phyloP scores from a whole-genome alignment of 2,329 filamentous ascomycete genomes.

The Ceratocystis diversiconidia region DNA sequence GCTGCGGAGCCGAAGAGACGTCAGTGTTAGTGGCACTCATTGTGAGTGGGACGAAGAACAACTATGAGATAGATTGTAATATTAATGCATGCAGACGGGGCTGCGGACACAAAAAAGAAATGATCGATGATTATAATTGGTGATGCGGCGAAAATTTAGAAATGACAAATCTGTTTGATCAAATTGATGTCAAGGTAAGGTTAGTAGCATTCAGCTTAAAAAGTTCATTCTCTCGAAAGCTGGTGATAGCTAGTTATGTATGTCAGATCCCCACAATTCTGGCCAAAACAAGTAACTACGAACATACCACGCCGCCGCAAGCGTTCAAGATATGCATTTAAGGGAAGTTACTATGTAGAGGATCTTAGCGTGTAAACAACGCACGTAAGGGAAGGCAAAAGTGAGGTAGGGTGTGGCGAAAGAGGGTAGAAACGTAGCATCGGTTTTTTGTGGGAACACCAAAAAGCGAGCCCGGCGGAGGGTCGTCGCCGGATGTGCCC shows the following conservation, averaged over 20 bases:
- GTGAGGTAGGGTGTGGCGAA: background rate
- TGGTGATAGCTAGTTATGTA: background rate
- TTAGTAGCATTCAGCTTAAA: background rate
- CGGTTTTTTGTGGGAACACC: too few relatives aligned
- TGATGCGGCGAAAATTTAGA: background rate
- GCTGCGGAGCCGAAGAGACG: background rate
- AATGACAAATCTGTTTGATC: background rate
- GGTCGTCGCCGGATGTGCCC: constrained; percentile 19
- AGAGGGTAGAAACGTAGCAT: background rate
- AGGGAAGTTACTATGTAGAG: background rate
- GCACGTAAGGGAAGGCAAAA: constrained; percentile 2
- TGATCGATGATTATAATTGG: background rate
- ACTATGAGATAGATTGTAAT: background rate
- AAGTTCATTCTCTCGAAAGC: background rate
- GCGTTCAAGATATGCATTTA: background rate
- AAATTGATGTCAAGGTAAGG: background rate
- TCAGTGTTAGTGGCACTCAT: background rate
- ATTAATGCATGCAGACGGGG: background rate
- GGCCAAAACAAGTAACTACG: background rate
- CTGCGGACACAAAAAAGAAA: background rate
- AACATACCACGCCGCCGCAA: background rate
- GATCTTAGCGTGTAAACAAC: background rate
- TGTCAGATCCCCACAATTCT: background rate
- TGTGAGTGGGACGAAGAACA: background rate
- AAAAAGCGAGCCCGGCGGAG: background rate